These are phyloP conservation scores for Ceratobasidium sp. DNA, from an alignment of 1,284 basidiomycete species.

Conservation along the genomic window DNA sequence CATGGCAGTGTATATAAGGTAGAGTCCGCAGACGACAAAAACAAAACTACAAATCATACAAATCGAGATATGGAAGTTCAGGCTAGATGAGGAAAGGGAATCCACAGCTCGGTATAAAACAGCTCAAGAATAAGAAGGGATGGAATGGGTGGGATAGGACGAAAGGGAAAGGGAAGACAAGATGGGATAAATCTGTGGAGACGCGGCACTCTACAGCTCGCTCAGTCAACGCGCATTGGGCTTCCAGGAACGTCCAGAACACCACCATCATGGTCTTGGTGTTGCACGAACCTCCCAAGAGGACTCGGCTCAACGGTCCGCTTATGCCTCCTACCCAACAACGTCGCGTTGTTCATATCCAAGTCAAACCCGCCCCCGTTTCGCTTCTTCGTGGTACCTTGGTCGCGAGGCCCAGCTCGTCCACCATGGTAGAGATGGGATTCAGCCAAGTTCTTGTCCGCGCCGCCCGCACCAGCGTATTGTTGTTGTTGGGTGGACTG, in stretches of 20 bases:
- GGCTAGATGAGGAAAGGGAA: background rate
- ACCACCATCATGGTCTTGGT: conserved; percentile 8
- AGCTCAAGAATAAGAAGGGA: too few relatives aligned
- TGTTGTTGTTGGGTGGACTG: conserved; percentile 53
- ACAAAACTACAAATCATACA: conserved; percentile 12
- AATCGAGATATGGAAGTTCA: background rate
- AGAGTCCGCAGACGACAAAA: background rate
- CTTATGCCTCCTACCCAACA: conserved; percentile 75
- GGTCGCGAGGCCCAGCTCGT: conserved; percentile 78
- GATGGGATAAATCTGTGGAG: too few relatives aligned
- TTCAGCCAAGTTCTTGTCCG: conserved; percentile 56
- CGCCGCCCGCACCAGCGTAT: conserved; percentile 54
- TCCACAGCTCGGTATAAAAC: too few relatives aligned
- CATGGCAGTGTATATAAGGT: conserved; percentile 15
- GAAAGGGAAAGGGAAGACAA: background rate
- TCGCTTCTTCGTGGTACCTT: conserved; percentile 55
- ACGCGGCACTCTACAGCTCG: background rate
- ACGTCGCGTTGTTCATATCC: conserved; percentile 83
- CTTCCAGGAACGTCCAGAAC: conserved; percentile 37
- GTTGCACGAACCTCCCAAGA: conserved; percentile 43
- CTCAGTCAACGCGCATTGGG: conserved; percentile 35
- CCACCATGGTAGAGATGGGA: conserved; percentile 68
- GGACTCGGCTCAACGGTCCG: conserved; percentile 58
- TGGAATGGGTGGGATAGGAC: too few relatives aligned
- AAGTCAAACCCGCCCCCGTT: conserved; percentile 74